Conservation (phyloP, 78 protist genomes). For the Diacronema lutheri region DNA sequence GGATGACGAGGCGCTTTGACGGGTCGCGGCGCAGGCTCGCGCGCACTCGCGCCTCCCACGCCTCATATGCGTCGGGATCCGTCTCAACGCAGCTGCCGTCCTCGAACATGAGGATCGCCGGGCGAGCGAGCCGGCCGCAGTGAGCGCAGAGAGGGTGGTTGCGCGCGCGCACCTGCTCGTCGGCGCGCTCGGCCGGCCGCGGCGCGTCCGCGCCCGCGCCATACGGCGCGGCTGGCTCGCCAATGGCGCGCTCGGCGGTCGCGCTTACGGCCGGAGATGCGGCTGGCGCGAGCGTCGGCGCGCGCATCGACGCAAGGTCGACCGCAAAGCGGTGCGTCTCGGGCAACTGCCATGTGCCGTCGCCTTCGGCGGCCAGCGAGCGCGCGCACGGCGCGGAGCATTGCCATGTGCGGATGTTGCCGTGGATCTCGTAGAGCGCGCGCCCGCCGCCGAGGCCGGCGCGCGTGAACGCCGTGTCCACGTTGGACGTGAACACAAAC, state of each 20-base stretch:
- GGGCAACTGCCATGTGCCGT: not conserved
- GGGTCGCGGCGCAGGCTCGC: not conserved
- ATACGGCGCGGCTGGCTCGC: no score
- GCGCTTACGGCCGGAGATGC: not conserved
- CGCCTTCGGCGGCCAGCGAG: not conserved
- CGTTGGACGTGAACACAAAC: slow-evolving; percentile 29
- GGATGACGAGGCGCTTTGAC: not conserved
- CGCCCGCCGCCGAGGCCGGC: not conserved
- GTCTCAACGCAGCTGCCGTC: not conserved
- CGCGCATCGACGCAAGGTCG: not conserved
- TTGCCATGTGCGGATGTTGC: slow-evolving; percentile 3
- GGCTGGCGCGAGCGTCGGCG: not conserved
- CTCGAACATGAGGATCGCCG: not conserved
- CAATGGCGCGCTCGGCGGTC: not conserved
- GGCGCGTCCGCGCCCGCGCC: not conserved
- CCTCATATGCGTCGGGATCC: not conserved
- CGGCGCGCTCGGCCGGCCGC: not conserved
- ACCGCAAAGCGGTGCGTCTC: not conserved
- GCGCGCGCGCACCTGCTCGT: not conserved
- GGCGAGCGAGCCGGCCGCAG: not conserved
- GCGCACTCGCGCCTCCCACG: not conserved
- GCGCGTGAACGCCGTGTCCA: slow-evolving; percentile 13
- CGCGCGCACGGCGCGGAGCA: not conserved
- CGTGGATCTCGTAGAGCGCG: slow-evolving; percentile 26
- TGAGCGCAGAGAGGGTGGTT: not conserved